Base-by-base conservation (phyloP, 2,329 filamentous ascomycete species). In the Calycina herbarum region DNA sequence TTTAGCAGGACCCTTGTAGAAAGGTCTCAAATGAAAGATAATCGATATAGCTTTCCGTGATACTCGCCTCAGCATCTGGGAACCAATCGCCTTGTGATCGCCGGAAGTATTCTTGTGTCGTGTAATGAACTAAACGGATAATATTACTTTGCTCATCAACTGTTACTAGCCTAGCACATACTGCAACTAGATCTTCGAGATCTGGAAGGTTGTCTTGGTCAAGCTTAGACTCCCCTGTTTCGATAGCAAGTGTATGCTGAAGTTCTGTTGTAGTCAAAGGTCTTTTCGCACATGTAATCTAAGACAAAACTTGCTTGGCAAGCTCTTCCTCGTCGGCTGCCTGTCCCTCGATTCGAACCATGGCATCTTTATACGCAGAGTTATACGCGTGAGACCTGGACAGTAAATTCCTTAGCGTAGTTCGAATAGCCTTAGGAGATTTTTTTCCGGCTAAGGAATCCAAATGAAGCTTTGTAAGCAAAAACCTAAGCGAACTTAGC, bases 291-390 rank as follows among this genome's bases (percentile, higher is more conserved):
- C 65, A 79, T 0, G 73, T 74, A 10, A 83, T 77, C 81, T 79
- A 83, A 1, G 59, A 62, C 48, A 70, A 24, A 29, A 65, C 63
- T 42, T 59, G 42, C 42, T 74, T 78, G 0, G 82, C 82, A 42
- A 82, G 72, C 0, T 75, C 64, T 17, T 54, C 40, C 8, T 75
- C 68, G 3, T 75, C 77, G 0, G 61, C 0, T 0, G 68, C 8
- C 57, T 84, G 81, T 0, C 69, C 65, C n/a, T 77, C 59, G 29
- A 85, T 82, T 24, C 81, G 73, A 1, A 78, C 40, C 72, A 84
- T 79, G 0, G 79, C 77, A 0, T 78, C 67, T 0, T 76, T 64
- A 57, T 86, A 86, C 0, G 79, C 78, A 10, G 68, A 5, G n/a
- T 79, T 70, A 15, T 80, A 78, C 2, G 73, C 75, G 13, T 71